A percentile compares a stretch with the other conserved stretches of the same genome.
Evolutionary conservation across 2,329 filamentous ascomycete genomes (phyloP).

Genomic region (Fusarium sp.): DNA sequence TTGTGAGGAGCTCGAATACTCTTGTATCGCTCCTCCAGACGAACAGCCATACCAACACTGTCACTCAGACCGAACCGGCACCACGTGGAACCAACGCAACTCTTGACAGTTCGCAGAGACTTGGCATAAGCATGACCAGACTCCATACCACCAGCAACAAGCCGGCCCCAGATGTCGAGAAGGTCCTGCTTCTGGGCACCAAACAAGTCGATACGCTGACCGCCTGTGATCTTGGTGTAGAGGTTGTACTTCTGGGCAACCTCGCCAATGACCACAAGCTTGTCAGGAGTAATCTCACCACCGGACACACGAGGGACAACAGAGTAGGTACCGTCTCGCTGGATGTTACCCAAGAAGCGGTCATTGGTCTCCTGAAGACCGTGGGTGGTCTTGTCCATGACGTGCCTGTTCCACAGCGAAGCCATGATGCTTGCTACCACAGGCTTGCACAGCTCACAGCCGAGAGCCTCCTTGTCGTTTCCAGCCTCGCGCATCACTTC

Average conservation of each 20-base stretch:
- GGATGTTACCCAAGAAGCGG: slow-evolving; percentile 87
- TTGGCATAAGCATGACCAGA: slow-evolving; percentile 93
- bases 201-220: slow-evolving; percentile 93
- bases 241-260: slow-evolving; percentile 86
- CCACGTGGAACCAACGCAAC: slow-evolving; percentile 91
- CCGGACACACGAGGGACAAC: slow-evolving; percentile 85
- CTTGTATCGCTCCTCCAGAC: slow-evolving; percentile 91
- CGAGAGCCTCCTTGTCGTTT: slow-evolving; percentile 75
- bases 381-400: slow-evolving; percentile 76
- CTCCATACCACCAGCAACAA: slow-evolving; percentile 88
- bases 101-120: slow-evolving; percentile 88
- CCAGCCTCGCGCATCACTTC: slow-evolving; percentile 84
- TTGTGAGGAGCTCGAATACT: slow-evolving; percentile 90
- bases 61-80: slow-evolving; percentile 90
- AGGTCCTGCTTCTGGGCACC: slow-evolving; percentile 90
- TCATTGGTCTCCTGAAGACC: slow-evolving; percentile 93
- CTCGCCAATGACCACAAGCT: slow-evolving; percentile 82
- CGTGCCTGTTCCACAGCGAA: slow-evolving; percentile 83
- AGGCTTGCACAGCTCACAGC: slow-evolving; percentile 90
- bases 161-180: slow-evolving; percentile 80
- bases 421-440: slow-evolving; percentile 83
- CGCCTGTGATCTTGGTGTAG: slow-evolving; percentile 93
- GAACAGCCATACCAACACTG: slow-evolving; percentile 89
- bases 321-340: slow-evolving; percentile 90
- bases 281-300: slow-evolving; percentile 89